Base-by-base conservation (phyloP, 805 yeast genomes). In the Ogataea pilisensis region DNA sequence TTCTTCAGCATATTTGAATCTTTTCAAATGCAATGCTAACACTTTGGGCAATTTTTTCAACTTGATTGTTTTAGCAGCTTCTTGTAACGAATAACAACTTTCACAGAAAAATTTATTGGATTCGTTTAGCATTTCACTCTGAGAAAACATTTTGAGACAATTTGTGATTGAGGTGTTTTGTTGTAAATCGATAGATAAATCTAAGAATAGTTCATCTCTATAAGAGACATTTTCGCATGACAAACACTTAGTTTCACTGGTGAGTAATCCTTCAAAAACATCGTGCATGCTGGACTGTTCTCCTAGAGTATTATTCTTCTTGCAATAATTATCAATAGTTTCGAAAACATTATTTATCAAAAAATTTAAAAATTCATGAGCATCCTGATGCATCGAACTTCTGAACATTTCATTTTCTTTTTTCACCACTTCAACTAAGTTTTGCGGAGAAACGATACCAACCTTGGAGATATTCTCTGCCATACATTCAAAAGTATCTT, bases 341-440 rank as follows among this genome's bases (percentile, higher is more conserved):
- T 85, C 89, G 12, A 75, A 66, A 16, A 71, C 69, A 50, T 68
- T 76, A 61, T 93, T 93, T 39, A 93, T 68, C 50, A 90, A 60
- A 56, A 85, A 90, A 60, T 90, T 91, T 57, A 90, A 73, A 62
- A 93, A 93, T 64, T 93, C 99, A 63, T 93, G 99, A 5, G 98
- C 97, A 68, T 93, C 99, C 59, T 93, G 99, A 60, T 93, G 99
- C 96, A 89, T 90, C 32, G 85, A 80, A 42, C 88, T 82, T 46
- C 95, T 71, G 61, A 93, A 93, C 53, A 91, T 67, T 51, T 81
- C 85, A 58, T 91, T 93, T 49, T 86, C 90, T 42, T 75, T 75
- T 60, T 88, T 91, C 40, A 91, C 68, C 39, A 82, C 82, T 34
- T 79, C 82, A 33, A 93, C 76, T 36, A 93, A 74, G 50, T 76